Evolutionary conservation across 257 asterid genomes (phyloP).

Genomic region (Ilex aquifolium): DNA sequence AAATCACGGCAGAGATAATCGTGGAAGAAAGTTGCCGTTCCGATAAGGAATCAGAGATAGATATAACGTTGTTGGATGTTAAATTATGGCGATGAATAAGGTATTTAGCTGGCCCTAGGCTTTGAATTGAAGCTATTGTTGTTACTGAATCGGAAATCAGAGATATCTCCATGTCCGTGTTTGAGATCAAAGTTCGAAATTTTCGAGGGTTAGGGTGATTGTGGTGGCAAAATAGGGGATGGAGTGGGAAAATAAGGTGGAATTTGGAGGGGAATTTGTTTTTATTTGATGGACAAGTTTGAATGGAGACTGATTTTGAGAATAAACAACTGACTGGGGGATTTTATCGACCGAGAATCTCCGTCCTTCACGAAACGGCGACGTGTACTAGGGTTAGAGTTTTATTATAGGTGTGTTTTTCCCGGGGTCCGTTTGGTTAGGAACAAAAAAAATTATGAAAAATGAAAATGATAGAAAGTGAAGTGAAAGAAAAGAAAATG

Average conservation of each 20-base stretch:
- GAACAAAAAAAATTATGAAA: no score
- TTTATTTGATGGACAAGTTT: no score
- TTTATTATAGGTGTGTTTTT: no score
- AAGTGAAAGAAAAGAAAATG: no score
- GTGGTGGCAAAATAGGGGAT: constrained; percentile 9
- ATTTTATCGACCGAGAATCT: no score
- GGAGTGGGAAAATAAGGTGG: constrained; percentile 8
- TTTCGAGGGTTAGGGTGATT: constrained; percentile 8
- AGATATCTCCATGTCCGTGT: constrained; percentile 47
- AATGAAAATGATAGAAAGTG: no score
- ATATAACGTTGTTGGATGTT: constrained; percentile 14
- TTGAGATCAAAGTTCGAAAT: neutral
- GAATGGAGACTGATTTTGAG: no score
- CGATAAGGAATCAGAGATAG: constrained; percentile 34
- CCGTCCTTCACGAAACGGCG: no score
- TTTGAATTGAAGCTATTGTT: constrained; percentile 44
- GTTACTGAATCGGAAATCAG: constrained; percentile 53
- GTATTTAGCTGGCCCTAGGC: constrained; percentile 34
- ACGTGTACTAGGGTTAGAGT: no score
- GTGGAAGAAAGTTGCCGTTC: constrained; percentile 28
- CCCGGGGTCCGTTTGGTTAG: no score
- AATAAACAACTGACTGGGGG: no score
- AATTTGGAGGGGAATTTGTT: no score
- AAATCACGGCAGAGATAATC: constrained; percentile 35
- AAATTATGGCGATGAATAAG: constrained; percentile 27